Base-by-base conservation (phyloP, 257 asterid species). In the Verbena officinalis region DNA sequence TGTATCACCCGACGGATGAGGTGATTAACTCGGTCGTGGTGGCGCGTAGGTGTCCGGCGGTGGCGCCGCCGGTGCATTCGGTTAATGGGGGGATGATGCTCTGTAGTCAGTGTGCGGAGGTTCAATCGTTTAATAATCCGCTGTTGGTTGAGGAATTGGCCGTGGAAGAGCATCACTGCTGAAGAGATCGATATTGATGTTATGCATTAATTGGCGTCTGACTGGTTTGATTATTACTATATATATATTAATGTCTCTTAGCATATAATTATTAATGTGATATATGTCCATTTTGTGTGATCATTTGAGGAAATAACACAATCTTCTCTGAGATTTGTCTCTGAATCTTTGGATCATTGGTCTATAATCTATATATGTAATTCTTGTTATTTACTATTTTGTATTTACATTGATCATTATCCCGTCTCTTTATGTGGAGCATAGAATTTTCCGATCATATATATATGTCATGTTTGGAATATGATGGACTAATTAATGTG, bases 21-120 rank as follows among this genome's bases (percentile, higher is more conserved):
- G 96, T 91, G 36, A 79, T 91, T 20, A 91, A 91, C 74, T 91
- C 98, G n/a, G 97, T 91, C 5, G 81, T 87, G 13, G 75, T 87
- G 9, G 90, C 93, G 3, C 81, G 92, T 1, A 73, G 85, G 75
- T 49, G 80, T n/a, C 56, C 68, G 0, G 23, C 11, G 3, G n/a
- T n/a, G n/a, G n/a, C n/a, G n/a, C 60, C 36, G 3, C 60, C 36
- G 36, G 54, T 11, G 42, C 59, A 63, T 3, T 48, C 59, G n/a
- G n/a, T n/a, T 3, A n/a, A 58, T 52, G 79, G 72, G 1, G 15
- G 69, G 1, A 19, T 63, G 57, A 65, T 71, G 70, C 38, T 75
- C 5, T 91, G 95, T 38, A 74, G 77, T 81, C 84, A 87, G 85
- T 91, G 95, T 64, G 83, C 80, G 4, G 96, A 38, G 75, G 72